Evolutionary conservation across 768 basidiomycete genomes (phyloP), one percentile per base, ranked within the genome.

Genomic region (Agaricus blazei): DNA sequence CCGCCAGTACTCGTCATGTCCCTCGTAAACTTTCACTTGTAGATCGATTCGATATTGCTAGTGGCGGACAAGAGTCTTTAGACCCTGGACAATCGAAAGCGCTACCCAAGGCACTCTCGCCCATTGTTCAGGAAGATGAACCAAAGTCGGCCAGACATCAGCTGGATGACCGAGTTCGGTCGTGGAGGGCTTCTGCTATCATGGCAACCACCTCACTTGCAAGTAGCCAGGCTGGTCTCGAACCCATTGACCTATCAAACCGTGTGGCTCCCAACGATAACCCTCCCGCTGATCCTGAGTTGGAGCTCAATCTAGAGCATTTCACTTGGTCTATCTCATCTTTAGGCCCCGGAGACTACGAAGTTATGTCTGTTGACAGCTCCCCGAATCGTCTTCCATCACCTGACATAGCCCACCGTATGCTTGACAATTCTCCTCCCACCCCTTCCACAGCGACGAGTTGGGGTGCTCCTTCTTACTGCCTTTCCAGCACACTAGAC

Each of bases 261-360:
- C 66, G 69, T 15, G 58, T 77, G 36, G 58, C 65, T 56, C 26
- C 44, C 65, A 38, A 62, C 65, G 9, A 63, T 65, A n/a, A 59
- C 65, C 38, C 59, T 62, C 9, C 49, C 42, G 52, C 64, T 49
- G 57, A 54, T 37, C 60, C 64, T 12, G 64, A 63, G n/a, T 69
- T 70, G 24, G 70, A 77, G 56, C 68, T 87, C 51, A 77, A 85
- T 59, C 67, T 85, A 28, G 82, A 82, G 42, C 87, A 89, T 59
- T 90, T 78, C 62, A 64, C 75, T 8, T 90, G 87, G 84, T 87
- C 87, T 8, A 74, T 81, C 26, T 84, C 85, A 7, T 88, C 88
- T 6, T 67, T 68, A 2, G 88, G 88, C n/a, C 88, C 88, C 23
- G 70, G 69, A 9, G 57, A 82, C 60, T 75, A 78, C 52, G 73